Conservation (phyloP, 2,329 filamentous ascomycete species). For the Talaromyces sp. region DNA sequence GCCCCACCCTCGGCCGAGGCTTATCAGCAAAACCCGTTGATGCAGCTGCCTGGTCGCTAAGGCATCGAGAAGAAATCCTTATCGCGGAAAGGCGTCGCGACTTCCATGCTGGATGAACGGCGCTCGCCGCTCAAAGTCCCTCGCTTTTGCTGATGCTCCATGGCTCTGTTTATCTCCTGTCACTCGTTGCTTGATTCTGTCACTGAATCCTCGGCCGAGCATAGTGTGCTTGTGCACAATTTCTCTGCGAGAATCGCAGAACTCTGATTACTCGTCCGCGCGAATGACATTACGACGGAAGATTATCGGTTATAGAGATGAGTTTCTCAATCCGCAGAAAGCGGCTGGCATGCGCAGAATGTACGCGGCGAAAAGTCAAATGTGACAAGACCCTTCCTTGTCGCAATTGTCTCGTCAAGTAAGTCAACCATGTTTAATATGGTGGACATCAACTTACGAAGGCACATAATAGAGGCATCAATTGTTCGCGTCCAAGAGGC, state of each 20-base stretch:
- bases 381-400: slow-evolving; percentile 15
- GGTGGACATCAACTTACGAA: no score
- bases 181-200: not conserved
- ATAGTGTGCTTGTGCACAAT: not conserved
- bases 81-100: not conserved
- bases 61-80: not conserved
- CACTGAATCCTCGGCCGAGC: slow-evolving; percentile 1
- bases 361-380: slow-evolving; percentile 13
- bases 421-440: not conserved
- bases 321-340: slow-evolving; percentile 13
- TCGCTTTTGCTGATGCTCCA: not conserved
- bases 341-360: slow-evolving; percentile 10
- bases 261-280: not conserved
- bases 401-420: slow-evolving; percentile 14
- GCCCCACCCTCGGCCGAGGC: slow-evolving; percentile 15
- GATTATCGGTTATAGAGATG: not conserved
- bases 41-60: not conserved
- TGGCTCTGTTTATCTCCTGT: not conserved
- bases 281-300: not conserved
- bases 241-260: not conserved
- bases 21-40: not conserved
- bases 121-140: not conserved
- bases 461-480: not conserved
- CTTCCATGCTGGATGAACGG: not conserved
- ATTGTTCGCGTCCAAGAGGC: slow-evolving; percentile 2